Conservation (phyloP, 441 rosid species). For the Codiaeum variegatum region DNA sequence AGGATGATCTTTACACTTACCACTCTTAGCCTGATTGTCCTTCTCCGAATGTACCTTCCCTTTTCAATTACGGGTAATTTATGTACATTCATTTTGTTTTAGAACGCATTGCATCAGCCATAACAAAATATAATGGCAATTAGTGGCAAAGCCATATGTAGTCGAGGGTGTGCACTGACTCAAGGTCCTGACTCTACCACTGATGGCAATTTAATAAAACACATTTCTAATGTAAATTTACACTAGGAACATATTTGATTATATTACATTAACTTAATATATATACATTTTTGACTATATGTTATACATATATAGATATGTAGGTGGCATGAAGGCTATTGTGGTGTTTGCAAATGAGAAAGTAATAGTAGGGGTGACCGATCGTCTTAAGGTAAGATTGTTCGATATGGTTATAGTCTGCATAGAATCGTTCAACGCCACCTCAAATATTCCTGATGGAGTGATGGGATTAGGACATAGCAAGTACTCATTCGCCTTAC, state of each 20-base stretch:
- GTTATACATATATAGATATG: conserved; percentile 14
- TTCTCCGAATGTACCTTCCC: conserved; percentile 19
- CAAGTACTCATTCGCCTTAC: conserved; percentile 27
- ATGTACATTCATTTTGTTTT: no score
- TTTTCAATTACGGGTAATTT: conserved; percentile 27
- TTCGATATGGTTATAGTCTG: conserved; percentile 26
- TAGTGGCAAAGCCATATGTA: no score
- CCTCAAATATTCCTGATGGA: conserved; percentile 21
- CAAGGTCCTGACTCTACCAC: no score
- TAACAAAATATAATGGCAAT: no score
- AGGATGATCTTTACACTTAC: conserved; percentile 5
- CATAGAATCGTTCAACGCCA: neutral
- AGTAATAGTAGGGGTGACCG: conserved; percentile 16
- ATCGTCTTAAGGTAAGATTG: conserved; percentile 6
- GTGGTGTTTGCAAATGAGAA: conserved; percentile 34
- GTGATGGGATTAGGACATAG: conserved; percentile 30
- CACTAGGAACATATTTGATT: no score
- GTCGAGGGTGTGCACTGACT: no score
- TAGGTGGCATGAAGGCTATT: conserved; percentile 10
- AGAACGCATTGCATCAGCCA: no score
- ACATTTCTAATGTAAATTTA: no score
- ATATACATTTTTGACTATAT: no score
- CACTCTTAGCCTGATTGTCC: conserved; percentile 23
- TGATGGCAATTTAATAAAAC: no score
- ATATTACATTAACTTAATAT: no score